phyloP scores from a whole-genome alignment of 1,284 basidiomycete genomes.

The Coniferiporia weirii region DNA sequence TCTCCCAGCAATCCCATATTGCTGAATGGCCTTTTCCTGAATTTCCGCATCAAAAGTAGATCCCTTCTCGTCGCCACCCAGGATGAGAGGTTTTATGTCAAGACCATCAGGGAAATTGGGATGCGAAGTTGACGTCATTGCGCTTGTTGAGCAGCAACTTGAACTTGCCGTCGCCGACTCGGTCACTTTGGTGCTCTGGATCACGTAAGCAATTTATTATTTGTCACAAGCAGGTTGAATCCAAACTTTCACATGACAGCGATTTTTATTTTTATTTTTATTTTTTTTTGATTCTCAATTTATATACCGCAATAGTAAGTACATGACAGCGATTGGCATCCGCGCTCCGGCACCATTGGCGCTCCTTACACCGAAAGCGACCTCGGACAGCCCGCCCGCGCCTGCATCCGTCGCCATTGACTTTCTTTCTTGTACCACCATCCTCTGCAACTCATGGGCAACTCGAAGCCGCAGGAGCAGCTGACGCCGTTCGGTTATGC shows the following conservation, averaged over 20 bases:
- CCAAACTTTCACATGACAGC: conserved; percentile 1
- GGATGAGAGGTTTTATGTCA: neutral
- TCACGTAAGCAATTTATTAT: neutral
- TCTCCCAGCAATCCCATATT: conserved; percentile 63
- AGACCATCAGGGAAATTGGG: conserved; percentile 33
- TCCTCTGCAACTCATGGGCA: conserved; percentile 33
- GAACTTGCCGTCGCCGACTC: too few species aligned
- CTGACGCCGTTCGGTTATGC: conserved; percentile 92
- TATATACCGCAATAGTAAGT: too few species aligned
- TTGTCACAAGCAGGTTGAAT: neutral
- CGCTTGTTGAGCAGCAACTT: neutral
- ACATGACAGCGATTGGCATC: neutral
- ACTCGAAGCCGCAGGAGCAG: conserved; percentile 43
- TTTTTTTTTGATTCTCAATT: too few species aligned
- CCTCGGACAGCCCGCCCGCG: too few species aligned
- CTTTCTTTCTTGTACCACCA: neutral
- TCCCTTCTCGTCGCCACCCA: conserved; percentile 15
- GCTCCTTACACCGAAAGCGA: too few species aligned
- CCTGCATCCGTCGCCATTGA: neutral
- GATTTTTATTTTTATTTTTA: too few species aligned
- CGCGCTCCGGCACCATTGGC: too few species aligned
- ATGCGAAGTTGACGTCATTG: conserved; percentile 3
- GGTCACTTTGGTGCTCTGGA: neutral
- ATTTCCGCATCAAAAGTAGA: conserved; percentile 38
- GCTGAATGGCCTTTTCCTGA: conserved; percentile 54